phyloP scores from a whole-genome alignment of 306 rosid species.

The Sechiopsis laciniata region DNA sequence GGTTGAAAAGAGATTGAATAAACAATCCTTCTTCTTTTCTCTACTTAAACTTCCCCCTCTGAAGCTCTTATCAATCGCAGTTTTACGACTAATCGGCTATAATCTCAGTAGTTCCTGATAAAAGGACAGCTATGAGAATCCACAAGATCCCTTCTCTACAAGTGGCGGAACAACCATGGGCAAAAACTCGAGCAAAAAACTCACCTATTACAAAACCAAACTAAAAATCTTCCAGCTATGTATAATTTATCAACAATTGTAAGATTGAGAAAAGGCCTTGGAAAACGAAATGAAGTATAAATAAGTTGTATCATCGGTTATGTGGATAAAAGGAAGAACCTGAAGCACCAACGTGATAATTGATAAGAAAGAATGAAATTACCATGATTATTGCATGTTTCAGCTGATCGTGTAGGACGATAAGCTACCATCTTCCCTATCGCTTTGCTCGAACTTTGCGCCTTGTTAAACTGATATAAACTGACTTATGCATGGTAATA shows the following conservation, averaged over 20 bases:
- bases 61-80: too few relatives aligned
- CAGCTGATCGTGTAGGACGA: constrained; percentile 2
- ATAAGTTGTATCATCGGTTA: background rate
- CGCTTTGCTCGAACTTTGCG: background rate
- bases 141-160: background rate
- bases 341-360: background rate
- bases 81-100: too few relatives aligned
- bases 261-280: too few relatives aligned
- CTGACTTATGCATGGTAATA: constrained; percentile 8
- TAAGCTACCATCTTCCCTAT: too few relatives aligned
- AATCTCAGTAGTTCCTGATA: too few relatives aligned
- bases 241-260: background rate
- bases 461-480: background rate
- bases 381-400: constrained; percentile 17
- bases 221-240: background rate
- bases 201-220: background rate
- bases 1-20: too few relatives aligned
- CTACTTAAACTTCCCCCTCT: too few relatives aligned
- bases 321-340: background rate
- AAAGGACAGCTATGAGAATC: background rate
- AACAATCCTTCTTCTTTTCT: too few relatives aligned
- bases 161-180: background rate
- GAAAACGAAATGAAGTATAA: background rate
- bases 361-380: constrained; percentile 14
- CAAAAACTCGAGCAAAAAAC: background rate